Base-by-base conservation (phyloP, 768 basidiomycete genomes). In the Lentinula detonsa region DNA sequence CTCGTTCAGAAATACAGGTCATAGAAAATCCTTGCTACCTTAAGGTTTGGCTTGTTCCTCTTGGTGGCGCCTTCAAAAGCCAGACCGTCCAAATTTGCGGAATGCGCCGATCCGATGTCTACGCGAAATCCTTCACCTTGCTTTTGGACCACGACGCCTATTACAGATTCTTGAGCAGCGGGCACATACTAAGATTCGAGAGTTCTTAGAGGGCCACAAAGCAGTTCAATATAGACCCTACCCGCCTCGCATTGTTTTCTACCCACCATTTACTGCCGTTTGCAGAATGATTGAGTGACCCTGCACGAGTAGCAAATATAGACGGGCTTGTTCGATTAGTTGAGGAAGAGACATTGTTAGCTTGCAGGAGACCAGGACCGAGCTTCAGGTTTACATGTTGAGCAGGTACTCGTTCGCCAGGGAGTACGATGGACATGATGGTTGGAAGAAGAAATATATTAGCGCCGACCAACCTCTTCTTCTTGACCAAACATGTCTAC, bases 51-150 rank as follows among this genome's bases (percentile, higher is more conserved):
- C 72, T 87, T 89, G 69, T 91, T 98, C 64, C 97, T 76, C 78
- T 96, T 98, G 23, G 93, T 93, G 9, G 95, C 97, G 3, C 94
- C 91, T 71, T 98, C 96, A 70, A 99, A 99, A 2, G 97, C 95
- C 34, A 98, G 81, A 0, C 84, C 91, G 66, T 98, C 95, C 48
- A 99, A 74, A 5, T 85, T 81, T 0, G 96, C 96, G 52, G 81
- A 78, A 68, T 97, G 94, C 5, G 95, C 90, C 31, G 87, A 80
- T 2, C 95, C 95, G 63, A 99, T 93, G 72, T 98, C 96, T 23
- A 98, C 93, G 49, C 95, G 84, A 79, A 86, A 99, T 5, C 88
- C 90, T 68, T 98, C 96, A 40, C 93, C 94, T 59, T 87, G 80
- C 66, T 89, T 86, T 62, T 87, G 91, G 5, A 81, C 79, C 55